Conservation (phyloP, 2,329 filamentous ascomycete genomes). For the Aspergillus sp. region DNA sequence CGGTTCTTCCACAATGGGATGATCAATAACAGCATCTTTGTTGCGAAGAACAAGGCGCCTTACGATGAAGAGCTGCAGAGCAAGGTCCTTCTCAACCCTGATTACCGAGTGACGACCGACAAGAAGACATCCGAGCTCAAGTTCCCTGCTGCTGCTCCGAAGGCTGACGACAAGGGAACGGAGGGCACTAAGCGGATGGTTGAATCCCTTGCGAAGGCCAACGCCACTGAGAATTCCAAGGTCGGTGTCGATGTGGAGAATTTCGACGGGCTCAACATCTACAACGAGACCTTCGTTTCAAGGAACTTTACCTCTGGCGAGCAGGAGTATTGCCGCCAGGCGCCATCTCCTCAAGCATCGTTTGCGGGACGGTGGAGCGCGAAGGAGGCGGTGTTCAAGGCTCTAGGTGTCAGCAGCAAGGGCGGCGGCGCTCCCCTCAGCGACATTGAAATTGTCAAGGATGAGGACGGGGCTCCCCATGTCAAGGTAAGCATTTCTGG, state of each 20-base stretch:
- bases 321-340: conserved; percentile 74
- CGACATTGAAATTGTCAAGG: conserved; percentile 85
- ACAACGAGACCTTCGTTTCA: conserved; percentile 87
- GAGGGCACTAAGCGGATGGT: conserved; percentile 65
- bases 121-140: conserved; percentile 75
- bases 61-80: conserved; percentile 82
- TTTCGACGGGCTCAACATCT: conserved; percentile 76
- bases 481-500: conserved; percentile 60
- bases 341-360: conserved; percentile 71
- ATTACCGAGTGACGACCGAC: conserved; percentile 73
- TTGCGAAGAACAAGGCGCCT: conserved; percentile 83
- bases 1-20: conserved; percentile 96
- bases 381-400: conserved; percentile 98
- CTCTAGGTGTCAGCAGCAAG: conserved; percentile 73
- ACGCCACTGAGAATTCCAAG: conserved; percentile 56
- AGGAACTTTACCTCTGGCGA: conserved; percentile 86
- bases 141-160: conserved; percentile 62
- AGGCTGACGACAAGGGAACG: conserved; percentile 46
- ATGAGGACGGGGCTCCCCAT: conserved; percentile 70
- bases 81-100: conserved; percentile 86
- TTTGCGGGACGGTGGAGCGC: conserved; percentile 95
- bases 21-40: conserved; percentile 96
- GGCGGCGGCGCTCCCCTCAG: conserved; percentile 83
- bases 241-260: conserved; percentile 92
- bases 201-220: conserved; percentile 63